Base-by-base conservation (phyloP, 352 stramenopile genomes). In the Pythium aquatile region DNA sequence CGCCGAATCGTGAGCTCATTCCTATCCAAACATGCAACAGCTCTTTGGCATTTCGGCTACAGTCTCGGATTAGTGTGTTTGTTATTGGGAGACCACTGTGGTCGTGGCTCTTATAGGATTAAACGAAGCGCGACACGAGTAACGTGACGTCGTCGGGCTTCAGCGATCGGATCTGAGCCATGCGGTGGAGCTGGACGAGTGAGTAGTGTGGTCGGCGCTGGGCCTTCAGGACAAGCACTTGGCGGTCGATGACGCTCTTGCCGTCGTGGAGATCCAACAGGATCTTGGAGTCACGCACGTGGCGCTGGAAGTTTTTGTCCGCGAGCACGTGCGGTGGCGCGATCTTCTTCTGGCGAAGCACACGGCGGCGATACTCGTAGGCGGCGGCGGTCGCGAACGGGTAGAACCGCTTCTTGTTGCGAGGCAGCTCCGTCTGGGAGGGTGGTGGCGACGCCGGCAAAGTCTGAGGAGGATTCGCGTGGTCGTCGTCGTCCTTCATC, bases 81-180 rank as follows among this genome's bases (percentile, higher is more conserved):
- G 44, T 51, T 26, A 9, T 8, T 4, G 29, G 44, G 44, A 51
- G 44, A 51, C 44, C 44, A 51, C 44, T 51, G 37, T 32, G 9
- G 44, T 51, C n/a, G 44, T 26, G 44, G 20, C 44, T 51, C 44
- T 51, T 51, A 30, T 51, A 51, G 40, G 17, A 51, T 51, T 51
- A 51, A 51, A 51, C 55, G 35, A 90, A 90, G 40, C 75, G 75
- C 60, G 81, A 79, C 64, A 91, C 73, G 51, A 85, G 79, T 28
- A 94, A 71, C 40, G 83, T 89, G 58, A 94, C 87, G 65, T 93
- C 85, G 66, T 93, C 81, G 46, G 81, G 83, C 37, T 93, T 94
- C 63, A 86, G 87, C 13, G 80, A 83, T 46, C 77, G 73, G 69
- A 94, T 83, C 69, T 88, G 75, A 0, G 83, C 81, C 75, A 94